Evolutionary conservation across 2,329 filamentous ascomycete species (phyloP).

Genomic region (Alternaria brassicae): DNA sequence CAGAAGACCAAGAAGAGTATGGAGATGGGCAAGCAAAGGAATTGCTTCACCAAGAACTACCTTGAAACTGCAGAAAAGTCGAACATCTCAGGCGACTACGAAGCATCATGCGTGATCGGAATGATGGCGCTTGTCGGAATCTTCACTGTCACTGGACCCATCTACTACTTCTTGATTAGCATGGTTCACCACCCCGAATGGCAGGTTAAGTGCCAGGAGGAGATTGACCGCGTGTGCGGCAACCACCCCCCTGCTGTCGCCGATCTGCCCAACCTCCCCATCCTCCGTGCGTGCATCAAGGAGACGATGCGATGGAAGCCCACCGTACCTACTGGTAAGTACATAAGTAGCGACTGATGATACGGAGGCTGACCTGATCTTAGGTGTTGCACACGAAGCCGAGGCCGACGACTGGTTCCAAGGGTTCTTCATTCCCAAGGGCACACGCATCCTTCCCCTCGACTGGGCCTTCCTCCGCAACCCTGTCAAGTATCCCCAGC

Average conservation of each 20-base stretch:
- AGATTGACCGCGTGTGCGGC: conserved; percentile 41
- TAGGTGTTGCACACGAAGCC: conserved; percentile 60
- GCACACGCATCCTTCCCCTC: conserved; percentile 49
- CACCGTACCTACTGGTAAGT: conserved; percentile 54
- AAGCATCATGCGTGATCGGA: conserved; percentile 49
- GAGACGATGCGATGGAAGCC: conserved; percentile 56
- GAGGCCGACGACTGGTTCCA: conserved; percentile 60
- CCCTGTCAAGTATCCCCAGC: conserved; percentile 65
- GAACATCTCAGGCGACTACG: conserved; percentile 48
- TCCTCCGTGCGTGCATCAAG: conserved; percentile 58
- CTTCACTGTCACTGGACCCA: conserved; percentile 48
- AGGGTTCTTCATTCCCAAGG: conserved; percentile 60
- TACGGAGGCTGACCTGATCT: conserved; percentile 10
- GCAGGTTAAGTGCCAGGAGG: conserved; percentile 46
- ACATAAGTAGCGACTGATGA: conserved; percentile 14
- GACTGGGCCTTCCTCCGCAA: conserved; percentile 54
- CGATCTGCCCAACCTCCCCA: conserved; percentile 54
- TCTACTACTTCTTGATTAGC: conserved; percentile 49
- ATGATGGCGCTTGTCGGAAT: conserved; percentile 52
- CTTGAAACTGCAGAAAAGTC: conserved; percentile 51
- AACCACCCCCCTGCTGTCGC: conserved; percentile 38
- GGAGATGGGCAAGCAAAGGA: conserved; percentile 42
- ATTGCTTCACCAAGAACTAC: conserved; percentile 44
- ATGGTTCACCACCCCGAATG: conserved; percentile 49
- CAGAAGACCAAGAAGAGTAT: conserved; percentile 44